Percentiles rank a stretch among this genome's conserved stretches.
These are phyloP conservation scores for Pythium guiyangense DNA, from an alignment of 352 stramenopile genomes.

Conservation along the genomic window DNA sequence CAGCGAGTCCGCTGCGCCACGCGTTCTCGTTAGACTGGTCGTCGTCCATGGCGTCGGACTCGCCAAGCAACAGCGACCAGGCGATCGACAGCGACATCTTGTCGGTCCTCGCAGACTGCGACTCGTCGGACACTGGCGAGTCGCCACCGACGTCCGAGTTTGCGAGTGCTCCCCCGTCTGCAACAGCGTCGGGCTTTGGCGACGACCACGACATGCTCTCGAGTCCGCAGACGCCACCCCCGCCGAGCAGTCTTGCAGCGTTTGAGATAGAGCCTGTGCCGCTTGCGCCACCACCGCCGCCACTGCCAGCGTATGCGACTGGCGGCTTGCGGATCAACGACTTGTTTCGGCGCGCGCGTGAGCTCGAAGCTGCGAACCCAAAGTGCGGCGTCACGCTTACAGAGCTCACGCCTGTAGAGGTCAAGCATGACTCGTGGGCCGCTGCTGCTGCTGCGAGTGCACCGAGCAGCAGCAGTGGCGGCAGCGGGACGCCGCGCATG, in stretches of 20 bases:
- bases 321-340: conserved; percentile 12
- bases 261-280: conserved; percentile 29
- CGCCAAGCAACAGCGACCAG: conserved; percentile 44
- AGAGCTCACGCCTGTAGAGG: not conserved
- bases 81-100: conserved; percentile 77
- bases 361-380: not conserved
- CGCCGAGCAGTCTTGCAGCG: no score
- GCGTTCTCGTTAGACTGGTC: conserved; percentile 34
- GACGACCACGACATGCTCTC: conserved; percentile 36
- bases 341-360: conserved; percentile 8
- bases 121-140: conserved; percentile 31
- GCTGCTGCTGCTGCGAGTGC: not conserved
- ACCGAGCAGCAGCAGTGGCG: conserved; percentile 5
- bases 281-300: not conserved
- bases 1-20: not conserved
- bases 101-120: conserved; percentile 56
- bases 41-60: conserved; percentile 16
- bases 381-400: conserved; percentile 13
- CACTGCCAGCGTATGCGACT: not conserved
- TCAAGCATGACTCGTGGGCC: not conserved
- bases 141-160: conserved; percentile 11
- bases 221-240: not conserved
- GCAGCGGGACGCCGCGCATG: conserved; percentile 2
- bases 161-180: not conserved
- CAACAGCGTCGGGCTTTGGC: not conserved